These are phyloP conservation scores for Penstemon newberryi DNA, from an alignment of 257 asterid species.

Conservation along the genomic window DNA sequence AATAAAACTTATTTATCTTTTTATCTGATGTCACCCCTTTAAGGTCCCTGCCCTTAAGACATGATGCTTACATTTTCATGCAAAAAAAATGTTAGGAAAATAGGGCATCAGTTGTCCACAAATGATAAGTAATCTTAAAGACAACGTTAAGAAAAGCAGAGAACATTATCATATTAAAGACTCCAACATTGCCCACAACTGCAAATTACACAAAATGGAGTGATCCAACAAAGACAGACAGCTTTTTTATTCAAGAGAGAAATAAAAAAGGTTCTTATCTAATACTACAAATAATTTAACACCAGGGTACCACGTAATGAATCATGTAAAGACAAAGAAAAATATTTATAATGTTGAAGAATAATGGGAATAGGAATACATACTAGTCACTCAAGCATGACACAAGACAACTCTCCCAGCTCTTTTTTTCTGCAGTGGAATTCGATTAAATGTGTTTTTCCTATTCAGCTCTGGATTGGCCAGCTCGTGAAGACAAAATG, in stretches of 20 bases:
- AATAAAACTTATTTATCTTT: no score
- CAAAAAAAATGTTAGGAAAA: no score
- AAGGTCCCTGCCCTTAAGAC: no score
- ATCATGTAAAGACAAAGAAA: not conserved
- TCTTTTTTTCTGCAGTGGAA: not conserved
- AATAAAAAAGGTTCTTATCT: not conserved
- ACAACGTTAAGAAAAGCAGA: not conserved
- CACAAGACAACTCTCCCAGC: not conserved
- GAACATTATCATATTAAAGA: not conserved
- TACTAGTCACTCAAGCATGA: not conserved
- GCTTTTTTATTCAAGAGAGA: not conserved
- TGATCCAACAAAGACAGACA: not conserved
- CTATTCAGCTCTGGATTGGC: conserved; percentile 75
- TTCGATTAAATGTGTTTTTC: not conserved
- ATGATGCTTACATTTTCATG: no score
- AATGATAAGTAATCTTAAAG: no score
- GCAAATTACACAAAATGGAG: not conserved
- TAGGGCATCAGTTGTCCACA: no score
- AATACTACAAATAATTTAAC: not conserved
- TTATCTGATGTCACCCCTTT: no score
- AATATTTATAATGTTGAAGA: not conserved
- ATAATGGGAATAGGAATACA: conserved; percentile 2
- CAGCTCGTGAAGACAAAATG: conserved; percentile 73
- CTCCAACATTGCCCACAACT: not conserved
- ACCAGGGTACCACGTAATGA: not conserved